Percentiles rank a stretch among this genome's conserved stretches.
Conservation (phyloP, 257 asterid species). For the Solanum neorickii region DNA sequence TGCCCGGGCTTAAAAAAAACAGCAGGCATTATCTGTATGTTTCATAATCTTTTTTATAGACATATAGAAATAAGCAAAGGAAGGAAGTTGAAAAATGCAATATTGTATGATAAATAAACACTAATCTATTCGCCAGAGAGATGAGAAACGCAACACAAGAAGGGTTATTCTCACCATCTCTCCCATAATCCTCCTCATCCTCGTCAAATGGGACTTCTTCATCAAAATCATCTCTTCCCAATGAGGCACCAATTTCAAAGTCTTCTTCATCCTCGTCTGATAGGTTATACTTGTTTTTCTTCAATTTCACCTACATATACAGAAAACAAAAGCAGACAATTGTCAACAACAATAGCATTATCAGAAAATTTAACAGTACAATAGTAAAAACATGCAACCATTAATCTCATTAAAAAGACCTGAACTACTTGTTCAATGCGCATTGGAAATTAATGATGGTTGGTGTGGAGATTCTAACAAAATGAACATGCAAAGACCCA, state of each 20-base stretch:
- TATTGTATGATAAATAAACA: background rate
- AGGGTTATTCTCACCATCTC: constrained; percentile 34
- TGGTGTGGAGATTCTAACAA: background rate
- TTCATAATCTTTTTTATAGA: background rate
- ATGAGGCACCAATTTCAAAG: constrained; percentile 29
- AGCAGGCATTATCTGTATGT: background rate
- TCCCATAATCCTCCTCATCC: constrained; percentile 34
- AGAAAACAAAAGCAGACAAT: background rate
- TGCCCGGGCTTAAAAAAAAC: background rate
- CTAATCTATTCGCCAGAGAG: background rate
- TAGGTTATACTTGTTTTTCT: constrained; percentile 61
- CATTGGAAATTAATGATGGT: background rate
- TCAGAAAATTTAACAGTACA: background rate
- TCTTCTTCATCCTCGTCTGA: constrained; percentile 95
- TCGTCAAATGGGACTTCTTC: constrained; percentile 59
- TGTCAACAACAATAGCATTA: background rate
- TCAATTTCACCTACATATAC: constrained; percentile 43
- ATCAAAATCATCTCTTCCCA: constrained; percentile 74
- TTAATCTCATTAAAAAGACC: background rate
- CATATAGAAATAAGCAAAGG: background rate
- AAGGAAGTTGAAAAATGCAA: background rate
- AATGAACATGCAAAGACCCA: background rate
- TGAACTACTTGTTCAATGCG: background rate
- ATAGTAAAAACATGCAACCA: background rate
- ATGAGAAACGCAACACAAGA: background rate